Conservation (phyloP, 2,329 filamentous ascomycete species). For the Coniella vitis region DNA sequence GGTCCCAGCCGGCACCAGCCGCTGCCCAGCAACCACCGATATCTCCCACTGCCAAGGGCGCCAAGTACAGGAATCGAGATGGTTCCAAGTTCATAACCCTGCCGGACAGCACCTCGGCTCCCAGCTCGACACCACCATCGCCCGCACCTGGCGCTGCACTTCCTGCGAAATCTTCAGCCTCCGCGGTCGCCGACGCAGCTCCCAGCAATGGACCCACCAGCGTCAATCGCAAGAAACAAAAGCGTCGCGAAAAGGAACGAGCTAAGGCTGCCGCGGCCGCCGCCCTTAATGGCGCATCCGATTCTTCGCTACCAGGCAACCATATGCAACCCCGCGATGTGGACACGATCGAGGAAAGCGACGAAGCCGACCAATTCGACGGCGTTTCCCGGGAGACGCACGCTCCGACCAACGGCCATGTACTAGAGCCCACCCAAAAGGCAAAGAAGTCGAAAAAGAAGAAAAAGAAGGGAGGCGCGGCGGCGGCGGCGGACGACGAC, state of each 20-base stretch:
- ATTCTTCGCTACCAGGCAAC: slow-evolving; percentile 25
- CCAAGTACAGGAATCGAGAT: slow-evolving; percentile 62
- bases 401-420: slow-evolving; percentile 27
- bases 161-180: slow-evolving; percentile 26
- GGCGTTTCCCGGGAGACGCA: slow-evolving; percentile 31
- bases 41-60: slow-evolving; percentile 43
- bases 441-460: slow-evolving; percentile 62
- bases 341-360: slow-evolving; percentile 53
- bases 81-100: slow-evolving; percentile 63
- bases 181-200: slow-evolving; percentile 18
- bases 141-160: slow-evolving; percentile 34
- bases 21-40: slow-evolving; percentile 45
- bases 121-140: slow-evolving; percentile 47
- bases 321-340: slow-evolving; percentile 31
- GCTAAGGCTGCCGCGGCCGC: slow-evolving; percentile 55
- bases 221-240: slow-evolving; percentile 92
- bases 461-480: slow-evolving; percentile 49
- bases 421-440: slow-evolving; percentile 28
- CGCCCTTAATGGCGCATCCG: slow-evolving; percentile 31
- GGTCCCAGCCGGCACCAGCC: slow-evolving; percentile 21
- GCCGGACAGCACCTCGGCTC: slow-evolving; percentile 37
- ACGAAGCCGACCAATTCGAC: slow-evolving; percentile 36
- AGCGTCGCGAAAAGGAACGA: slow-evolving; percentile 80
- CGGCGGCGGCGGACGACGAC: slow-evolving; percentile 12
- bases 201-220: slow-evolving; percentile 26